Evolutionary conservation across 139 green algal species (phyloP).

Genomic region (Mychonastes homosphaera): DNA sequence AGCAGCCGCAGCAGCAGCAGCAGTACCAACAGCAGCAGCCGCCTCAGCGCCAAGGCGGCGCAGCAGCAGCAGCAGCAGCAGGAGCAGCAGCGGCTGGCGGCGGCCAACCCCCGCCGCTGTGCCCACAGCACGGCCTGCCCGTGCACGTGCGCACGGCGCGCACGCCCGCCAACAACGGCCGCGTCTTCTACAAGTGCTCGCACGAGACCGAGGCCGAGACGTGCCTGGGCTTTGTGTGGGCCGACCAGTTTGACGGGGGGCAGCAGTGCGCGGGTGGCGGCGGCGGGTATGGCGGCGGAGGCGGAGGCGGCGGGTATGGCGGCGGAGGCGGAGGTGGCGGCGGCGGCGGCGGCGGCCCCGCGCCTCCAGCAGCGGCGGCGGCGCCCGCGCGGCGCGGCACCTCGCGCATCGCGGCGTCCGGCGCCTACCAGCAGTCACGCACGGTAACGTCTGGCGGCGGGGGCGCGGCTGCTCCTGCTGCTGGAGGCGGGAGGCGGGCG

Average conservation of each 20-base stretch:
- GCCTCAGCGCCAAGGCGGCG: background rate
- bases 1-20: background rate
- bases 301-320: conserved; percentile 6
- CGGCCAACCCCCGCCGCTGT: conserved; percentile 4
- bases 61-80: background rate
- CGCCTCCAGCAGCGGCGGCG: no score
- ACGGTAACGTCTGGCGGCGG: no score
- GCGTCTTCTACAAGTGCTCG: conserved; percentile 34
- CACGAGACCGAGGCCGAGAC: conserved; percentile 12
- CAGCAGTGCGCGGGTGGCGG: background rate
- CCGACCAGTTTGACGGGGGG: conserved; percentile 24
- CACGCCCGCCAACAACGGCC: conserved; percentile 21
- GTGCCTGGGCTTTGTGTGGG: conserved; percentile 31
- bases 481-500: background rate
- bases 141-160: conserved; percentile 16
- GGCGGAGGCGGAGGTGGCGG: background rate
- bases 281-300: conserved; percentile 6
- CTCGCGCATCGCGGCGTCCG: no score
- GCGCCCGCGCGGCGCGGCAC: no score
- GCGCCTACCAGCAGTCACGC: no score
- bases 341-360: conserved; percentile 1
- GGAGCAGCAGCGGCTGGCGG: background rate
- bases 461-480: no score
- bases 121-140: conserved; percentile 20
- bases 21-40: background rate